Conservation (phyloP, 805 yeast genomes). For the Spathaspora arborariae region DNA sequence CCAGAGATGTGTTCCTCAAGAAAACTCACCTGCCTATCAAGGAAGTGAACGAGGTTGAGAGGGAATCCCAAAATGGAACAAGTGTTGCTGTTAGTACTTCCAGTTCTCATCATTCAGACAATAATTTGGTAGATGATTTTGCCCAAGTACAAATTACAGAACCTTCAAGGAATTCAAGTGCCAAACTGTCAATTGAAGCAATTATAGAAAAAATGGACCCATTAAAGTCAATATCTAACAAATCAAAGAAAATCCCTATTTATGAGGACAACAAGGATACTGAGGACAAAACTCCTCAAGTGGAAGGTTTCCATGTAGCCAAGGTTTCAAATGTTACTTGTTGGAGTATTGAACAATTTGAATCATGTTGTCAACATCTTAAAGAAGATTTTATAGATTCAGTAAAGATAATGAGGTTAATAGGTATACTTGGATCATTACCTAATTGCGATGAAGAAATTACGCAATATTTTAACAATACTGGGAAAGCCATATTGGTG, state of each 20-base stretch:
- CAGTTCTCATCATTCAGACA: neutral
- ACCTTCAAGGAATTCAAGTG: neutral
- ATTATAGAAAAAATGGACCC: slow-evolving; percentile 41
- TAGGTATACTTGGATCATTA: slow-evolving; percentile 2
- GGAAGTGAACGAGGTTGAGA: too few species aligned
- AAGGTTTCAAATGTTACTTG: slow-evolving; percentile 6
- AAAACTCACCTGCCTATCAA: too few species aligned
- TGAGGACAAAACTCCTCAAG: slow-evolving; percentile 33
- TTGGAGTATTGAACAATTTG: slow-evolving; percentile 6
- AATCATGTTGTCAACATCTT: slow-evolving; percentile 2
- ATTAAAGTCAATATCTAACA: slow-evolving; percentile 28
- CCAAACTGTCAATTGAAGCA: slow-evolving; percentile 4
- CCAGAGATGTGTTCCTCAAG: slow-evolving; percentile 2
- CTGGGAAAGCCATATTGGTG: slow-evolving; percentile 16
- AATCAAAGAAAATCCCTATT: slow-evolving; percentile 34
- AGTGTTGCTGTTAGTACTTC: neutral
- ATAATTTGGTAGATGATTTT: slow-evolving; percentile 18
- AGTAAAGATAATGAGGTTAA: slow-evolving; percentile 1
- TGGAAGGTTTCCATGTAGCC: slow-evolving; percentile 38
- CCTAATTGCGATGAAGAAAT: slow-evolving; percentile 12
- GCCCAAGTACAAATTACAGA: slow-evolving; percentile 27
- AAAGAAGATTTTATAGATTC: neutral
- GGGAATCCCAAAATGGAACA: too few species aligned
- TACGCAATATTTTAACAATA: slow-evolving; percentile 11
- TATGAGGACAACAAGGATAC: slow-evolving; percentile 38